Evolutionary conservation across 2,329 filamentous ascomycete genomes (phyloP).

Genomic region (Calonectria fujianensis): DNA sequence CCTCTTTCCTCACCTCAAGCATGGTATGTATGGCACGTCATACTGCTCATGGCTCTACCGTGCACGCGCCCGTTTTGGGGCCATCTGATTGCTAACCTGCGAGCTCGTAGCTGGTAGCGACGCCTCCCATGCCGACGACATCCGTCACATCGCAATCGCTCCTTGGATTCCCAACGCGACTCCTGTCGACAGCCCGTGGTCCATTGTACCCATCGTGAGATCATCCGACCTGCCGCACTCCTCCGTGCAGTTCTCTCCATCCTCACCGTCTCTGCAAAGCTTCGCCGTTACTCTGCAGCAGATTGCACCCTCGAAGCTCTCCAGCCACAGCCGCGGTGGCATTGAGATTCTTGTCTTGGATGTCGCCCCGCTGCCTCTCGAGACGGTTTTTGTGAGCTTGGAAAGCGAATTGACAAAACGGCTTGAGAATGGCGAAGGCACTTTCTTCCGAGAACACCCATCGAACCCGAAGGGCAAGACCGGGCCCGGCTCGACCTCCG

Average conservation of each 20-base stretch:
- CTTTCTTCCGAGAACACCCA: conserved; percentile 82
- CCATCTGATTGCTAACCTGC: conserved; percentile 24
- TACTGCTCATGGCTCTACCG: conserved; percentile 43
- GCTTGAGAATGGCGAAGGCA: conserved; percentile 88
- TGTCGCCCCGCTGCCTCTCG: conserved; percentile 85
- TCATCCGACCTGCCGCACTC: conserved; percentile 81
- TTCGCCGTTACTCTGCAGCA: conserved; percentile 85
- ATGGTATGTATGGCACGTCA: conserved; percentile 64
- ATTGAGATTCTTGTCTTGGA: conserved; percentile 91
- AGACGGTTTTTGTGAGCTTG: conserved; percentile 90
- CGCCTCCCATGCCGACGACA: conserved; percentile 61
- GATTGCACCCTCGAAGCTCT: conserved; percentile 84
- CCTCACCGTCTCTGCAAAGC: conserved; percentile 83
- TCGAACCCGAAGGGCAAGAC: conserved; percentile 61
- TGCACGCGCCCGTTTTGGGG: neutral
- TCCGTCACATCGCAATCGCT: conserved; percentile 82
- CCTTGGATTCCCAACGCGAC: conserved; percentile 80
- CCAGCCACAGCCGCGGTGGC: conserved; percentile 82
- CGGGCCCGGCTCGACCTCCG: conserved; percentile 63
- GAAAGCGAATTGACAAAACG: conserved; percentile 87
- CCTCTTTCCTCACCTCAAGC: conserved; percentile 80
- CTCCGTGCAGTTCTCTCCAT: conserved; percentile 86
- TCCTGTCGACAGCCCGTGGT: conserved; percentile 83
- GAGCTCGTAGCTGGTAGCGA: conserved; percentile 54
- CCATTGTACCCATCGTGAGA: conserved; percentile 84